Conservation (phyloP, 1,284 basidiomycete species). For the Ustilago hordei region DNA sequence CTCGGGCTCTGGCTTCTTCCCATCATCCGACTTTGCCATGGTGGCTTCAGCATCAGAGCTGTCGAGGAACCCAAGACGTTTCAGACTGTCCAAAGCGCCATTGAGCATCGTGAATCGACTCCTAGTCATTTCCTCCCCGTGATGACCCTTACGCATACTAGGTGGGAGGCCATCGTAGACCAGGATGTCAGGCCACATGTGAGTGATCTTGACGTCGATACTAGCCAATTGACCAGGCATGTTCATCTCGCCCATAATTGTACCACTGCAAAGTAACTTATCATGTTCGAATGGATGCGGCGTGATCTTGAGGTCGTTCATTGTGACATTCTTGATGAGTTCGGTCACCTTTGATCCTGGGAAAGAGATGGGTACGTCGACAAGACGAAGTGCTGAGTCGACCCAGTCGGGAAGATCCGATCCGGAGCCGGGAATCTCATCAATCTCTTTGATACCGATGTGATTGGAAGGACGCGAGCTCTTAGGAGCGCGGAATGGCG, state of each 20-base stretch:
- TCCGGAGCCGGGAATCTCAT: conserved; percentile 50
- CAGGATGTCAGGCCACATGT: conserved; percentile 65
- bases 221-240: conserved; percentile 61
- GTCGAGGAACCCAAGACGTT: conserved; percentile 32
- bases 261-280: conserved; percentile 62
- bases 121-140: background rate
- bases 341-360: conserved; percentile 63
- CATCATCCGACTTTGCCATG: conserved; percentile 13
- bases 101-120: conserved; percentile 24
- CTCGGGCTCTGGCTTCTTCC: conserved; percentile 46
- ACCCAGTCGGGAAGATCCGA: conserved; percentile 61
- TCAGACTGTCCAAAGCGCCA: conserved; percentile 33
- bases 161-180: conserved; percentile 64
- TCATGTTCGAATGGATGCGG: conserved; percentile 63
- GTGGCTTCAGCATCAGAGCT: conserved; percentile 11
- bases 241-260: conserved; percentile 60
- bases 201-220: conserved; percentile 62
- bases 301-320: conserved; percentile 62
- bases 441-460: background rate
- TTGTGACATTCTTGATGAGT: conserved; percentile 65
- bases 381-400: conserved; percentile 51
- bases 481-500: conserved; percentile 46
- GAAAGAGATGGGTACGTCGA: conserved; percentile 63
- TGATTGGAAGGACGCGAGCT: conserved; percentile 4
- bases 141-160: conserved; percentile 48